These are phyloP conservation scores for Sporisorium exsertum DNA, from an alignment of 1,284 basidiomycete species.

Conservation along the genomic window DNA sequence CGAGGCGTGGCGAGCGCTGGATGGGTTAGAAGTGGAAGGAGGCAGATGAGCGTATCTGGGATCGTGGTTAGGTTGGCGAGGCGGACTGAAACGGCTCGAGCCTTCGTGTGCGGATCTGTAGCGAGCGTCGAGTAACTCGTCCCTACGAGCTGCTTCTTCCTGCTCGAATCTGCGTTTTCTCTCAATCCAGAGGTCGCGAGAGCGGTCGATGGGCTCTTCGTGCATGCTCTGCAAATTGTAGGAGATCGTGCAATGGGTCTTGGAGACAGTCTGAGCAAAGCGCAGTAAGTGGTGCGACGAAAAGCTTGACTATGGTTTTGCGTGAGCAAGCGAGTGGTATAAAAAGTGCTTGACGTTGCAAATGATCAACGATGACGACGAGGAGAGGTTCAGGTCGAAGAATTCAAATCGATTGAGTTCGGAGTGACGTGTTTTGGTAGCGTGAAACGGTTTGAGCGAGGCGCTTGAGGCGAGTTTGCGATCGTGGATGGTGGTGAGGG, in stretches of 20 bases:
- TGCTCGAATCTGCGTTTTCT: slow-evolving; percentile 51
- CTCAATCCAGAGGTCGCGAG: slow-evolving; percentile 53
- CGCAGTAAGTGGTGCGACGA: background rate
- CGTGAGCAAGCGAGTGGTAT: background rate
- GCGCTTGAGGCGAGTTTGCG: background rate
- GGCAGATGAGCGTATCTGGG: slow-evolving; percentile 33
- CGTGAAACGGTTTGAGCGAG: background rate
- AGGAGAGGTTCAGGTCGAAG: background rate
- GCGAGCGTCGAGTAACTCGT: slow-evolving; percentile 40
- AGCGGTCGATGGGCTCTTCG: slow-evolving; percentile 53
- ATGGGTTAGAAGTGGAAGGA: slow-evolving; percentile 2
- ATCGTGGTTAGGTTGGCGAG: slow-evolving; percentile 23
- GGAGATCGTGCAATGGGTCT: slow-evolving; percentile 10
- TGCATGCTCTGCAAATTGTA: slow-evolving; percentile 45
- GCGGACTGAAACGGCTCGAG: slow-evolving; percentile 29
- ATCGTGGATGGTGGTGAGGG: background rate
- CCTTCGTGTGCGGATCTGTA: slow-evolving; percentile 34
- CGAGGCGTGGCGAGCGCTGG: slow-evolving; percentile 16
- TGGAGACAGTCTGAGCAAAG: background rate
- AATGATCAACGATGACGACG: background rate
- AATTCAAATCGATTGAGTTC: background rate
- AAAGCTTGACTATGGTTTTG: background rate
- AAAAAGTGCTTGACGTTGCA: background rate
- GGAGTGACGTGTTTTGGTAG: background rate
- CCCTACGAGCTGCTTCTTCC: slow-evolving; percentile 37